Evolutionary conservation across 345 rosid genomes (phyloP).

Genomic region (Salix brachista): DNA sequence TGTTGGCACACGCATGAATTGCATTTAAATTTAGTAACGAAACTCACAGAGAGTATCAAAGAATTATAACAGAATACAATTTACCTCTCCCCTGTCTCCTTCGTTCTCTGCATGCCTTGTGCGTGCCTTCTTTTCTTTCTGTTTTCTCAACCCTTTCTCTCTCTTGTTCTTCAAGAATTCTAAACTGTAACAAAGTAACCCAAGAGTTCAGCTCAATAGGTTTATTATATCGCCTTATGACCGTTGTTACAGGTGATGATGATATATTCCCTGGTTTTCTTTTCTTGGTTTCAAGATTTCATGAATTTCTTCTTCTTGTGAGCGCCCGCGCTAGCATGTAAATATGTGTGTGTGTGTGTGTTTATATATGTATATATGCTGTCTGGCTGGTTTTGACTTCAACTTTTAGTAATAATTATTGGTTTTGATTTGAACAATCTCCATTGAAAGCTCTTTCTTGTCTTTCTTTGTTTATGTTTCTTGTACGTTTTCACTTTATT

Average conservation of each 20-base stretch:
- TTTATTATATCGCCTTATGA: conserved; percentile 75
- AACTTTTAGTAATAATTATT: not conserved
- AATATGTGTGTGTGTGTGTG: no score
- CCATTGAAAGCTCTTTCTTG: not conserved
- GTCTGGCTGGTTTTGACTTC: conserved; percentile 2
- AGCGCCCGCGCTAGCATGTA: no score
- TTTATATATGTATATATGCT: not conserved
- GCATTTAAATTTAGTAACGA: no score
- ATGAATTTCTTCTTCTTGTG: not conserved
- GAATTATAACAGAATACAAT: no score
- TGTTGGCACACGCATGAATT: no score
- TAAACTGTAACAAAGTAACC: no score
- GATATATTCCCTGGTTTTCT: not conserved
- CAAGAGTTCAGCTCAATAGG: conserved; percentile 57
- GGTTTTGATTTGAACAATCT: not conserved
- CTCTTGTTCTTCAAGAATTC: no score
- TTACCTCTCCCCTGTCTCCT: no score
- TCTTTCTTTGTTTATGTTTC: not conserved
- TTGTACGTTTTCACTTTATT: not conserved
- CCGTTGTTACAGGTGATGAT: conserved; percentile 65
- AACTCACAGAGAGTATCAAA: no score
- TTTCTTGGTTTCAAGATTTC: not conserved
- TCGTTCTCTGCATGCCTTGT: no score
- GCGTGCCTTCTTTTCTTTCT: no score
- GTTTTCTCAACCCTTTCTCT: no score